Evolutionary conservation across 352 stramenopile genomes (phyloP), one percentile per base, ranked within the genome.

Genomic region (Hyaloperonospora brassicae): DNA sequence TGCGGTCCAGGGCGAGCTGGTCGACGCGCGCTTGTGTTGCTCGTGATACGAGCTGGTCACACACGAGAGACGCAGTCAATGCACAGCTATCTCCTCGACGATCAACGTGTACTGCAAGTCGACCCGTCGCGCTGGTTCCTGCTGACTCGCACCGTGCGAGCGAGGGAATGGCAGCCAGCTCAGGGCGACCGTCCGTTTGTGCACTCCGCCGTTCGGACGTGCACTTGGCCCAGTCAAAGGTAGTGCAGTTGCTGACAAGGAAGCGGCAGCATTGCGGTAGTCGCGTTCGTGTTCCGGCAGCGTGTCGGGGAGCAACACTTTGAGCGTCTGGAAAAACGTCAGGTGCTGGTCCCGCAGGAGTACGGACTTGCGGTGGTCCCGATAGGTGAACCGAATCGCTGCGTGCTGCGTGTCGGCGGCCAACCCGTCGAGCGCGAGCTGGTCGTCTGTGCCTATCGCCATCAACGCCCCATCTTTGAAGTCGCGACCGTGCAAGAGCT

Each of bases 91-190:
- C 50, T 87, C 76, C 55, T 87, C 76, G 7, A 87, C 57, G 23
- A 87, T 74, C 11, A 87, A 57, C 2, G 74, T 85, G 50, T 81
- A 85, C 56, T 87, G 73, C 51, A 87, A 43, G 53, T 78, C 66
- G 21, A 87, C 51, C 34, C 70, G 61, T 14, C 56, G 60, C 30
- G 52, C 45, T 13, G 52, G 55, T 27, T 69, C 49, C n/a, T n/a
- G n/a, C 22, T 59, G 25, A 25, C 63, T 51, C 3, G 54, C 47
- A 25, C 79, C 72, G 12, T 70, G 61, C 7, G 64, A 66, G 2
- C 51, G 46, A 13, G 62, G 53, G 45, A 85, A 84, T 25, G 76
- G 72, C 47, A 87, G 51, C 76, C 76, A 87, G 21, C 59, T 76
- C 12, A 87, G 48, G 30, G 71, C 76, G 31, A 87, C 61, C 1